A percentile compares a stretch with the other conserved stretches of the same genome.
These are phyloP conservation scores for Diaporthe capsici DNA, from an alignment of 2,329 filamentous ascomycete genomes.

Conservation along the genomic window DNA sequence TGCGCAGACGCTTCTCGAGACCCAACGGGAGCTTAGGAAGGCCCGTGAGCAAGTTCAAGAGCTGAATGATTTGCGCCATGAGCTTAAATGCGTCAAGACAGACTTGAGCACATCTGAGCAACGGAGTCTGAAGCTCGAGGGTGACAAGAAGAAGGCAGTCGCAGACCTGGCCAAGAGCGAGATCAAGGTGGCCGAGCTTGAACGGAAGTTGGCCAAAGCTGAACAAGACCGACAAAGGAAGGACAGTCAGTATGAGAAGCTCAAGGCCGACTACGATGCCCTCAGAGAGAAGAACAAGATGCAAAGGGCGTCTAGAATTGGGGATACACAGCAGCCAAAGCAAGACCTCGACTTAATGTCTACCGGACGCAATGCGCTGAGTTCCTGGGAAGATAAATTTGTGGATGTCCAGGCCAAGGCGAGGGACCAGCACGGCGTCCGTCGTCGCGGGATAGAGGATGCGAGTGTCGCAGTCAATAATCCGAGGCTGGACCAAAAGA, in stretches of 20 bases:
- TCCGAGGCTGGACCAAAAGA: slow-evolving; percentile 42
- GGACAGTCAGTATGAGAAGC: slow-evolving; percentile 53
- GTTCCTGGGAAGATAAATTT: slow-evolving; percentile 48
- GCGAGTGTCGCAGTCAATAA: slow-evolving; percentile 39
- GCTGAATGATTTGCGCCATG: slow-evolving; percentile 64
- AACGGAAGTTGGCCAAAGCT: slow-evolving; percentile 46
- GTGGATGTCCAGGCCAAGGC: slow-evolving; percentile 49
- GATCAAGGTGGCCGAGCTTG: slow-evolving; percentile 49
- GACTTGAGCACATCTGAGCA: slow-evolving; percentile 64
- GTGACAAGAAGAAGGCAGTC: slow-evolving; percentile 53
- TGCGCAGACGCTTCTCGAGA: slow-evolving; percentile 66
- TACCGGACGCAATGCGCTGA: slow-evolving; percentile 39
- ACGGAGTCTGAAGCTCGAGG: slow-evolving; percentile 54
- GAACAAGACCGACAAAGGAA: slow-evolving; percentile 46
- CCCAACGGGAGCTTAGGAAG: slow-evolving; percentile 67
- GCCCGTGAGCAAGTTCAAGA: slow-evolving; percentile 69
- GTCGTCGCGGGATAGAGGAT: slow-evolving; percentile 37
- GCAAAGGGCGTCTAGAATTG: slow-evolving; percentile 60
- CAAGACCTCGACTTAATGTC: slow-evolving; percentile 47
- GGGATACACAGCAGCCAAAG: slow-evolving; percentile 44
- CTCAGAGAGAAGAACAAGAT: slow-evolving; percentile 70
- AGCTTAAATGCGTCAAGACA: slow-evolving; percentile 66
- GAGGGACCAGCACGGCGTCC: slow-evolving; percentile 45
- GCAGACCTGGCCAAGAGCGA: slow-evolving; percentile 48
- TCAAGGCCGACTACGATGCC: slow-evolving; percentile 65